These are phyloP conservation scores for Scheffersomyces lignosus DNA, from an alignment of 805 yeast species.

Conservation along the genomic window DNA sequence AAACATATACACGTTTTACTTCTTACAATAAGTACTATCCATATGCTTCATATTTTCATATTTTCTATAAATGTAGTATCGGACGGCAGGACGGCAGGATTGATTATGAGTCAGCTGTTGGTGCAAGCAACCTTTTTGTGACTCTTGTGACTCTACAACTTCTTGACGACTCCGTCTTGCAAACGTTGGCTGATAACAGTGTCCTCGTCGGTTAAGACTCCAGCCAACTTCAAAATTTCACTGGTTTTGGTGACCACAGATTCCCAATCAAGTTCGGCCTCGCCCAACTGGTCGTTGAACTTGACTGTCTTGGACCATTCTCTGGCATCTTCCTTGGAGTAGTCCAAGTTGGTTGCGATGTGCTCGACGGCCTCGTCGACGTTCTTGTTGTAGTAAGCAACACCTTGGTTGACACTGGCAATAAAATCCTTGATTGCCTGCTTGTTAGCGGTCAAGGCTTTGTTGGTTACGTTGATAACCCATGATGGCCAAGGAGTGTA, in stretches of 20 bases:
- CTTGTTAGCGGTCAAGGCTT: conserved; percentile 29
- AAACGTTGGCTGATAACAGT: conserved; percentile 27
- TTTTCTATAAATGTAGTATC: no score
- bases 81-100: no score
- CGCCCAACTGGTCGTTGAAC: conserved; percentile 49
- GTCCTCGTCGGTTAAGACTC: conserved; percentile 46
- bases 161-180: conserved; percentile 12
- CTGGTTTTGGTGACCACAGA: conserved; percentile 56
- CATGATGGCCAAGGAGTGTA: conserved; percentile 98
- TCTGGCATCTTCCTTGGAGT: conserved; percentile 71
- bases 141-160: neutral
- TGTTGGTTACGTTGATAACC: conserved; percentile 64
- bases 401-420: conserved; percentile 62
- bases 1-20: no score
- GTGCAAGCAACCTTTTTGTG: no score
- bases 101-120: no score
- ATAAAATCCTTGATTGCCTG: conserved; percentile 40
- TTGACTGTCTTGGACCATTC: conserved; percentile 81
- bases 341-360: conserved; percentile 70
- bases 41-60: no score
- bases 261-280: conserved; percentile 45
- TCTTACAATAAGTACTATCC: no score
- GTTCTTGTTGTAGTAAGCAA: conserved; percentile 60
- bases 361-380: conserved; percentile 64
- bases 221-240: conserved; percentile 59